A percentile compares a stretch with the other conserved stretches of the same genome.
Evolutionary conservation across 1,139 yeast species (phyloP).

Genomic region (Lodderomyces oxycetoniae): DNA sequence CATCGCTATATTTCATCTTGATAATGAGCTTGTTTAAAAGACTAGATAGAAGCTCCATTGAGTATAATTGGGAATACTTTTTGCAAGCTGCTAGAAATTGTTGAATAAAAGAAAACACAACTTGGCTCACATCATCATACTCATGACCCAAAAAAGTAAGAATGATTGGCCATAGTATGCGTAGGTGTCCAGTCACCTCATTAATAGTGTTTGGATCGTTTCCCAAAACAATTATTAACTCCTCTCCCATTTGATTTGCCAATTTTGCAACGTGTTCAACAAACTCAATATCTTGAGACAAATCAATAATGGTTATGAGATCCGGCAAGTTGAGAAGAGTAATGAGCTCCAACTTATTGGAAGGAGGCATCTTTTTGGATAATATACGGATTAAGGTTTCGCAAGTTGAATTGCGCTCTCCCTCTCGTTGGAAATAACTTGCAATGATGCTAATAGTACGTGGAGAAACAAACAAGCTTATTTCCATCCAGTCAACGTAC

Average conservation of each 20-base stretch:
- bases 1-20: slow-evolving; percentile 76
- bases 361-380: slow-evolving; percentile 86
- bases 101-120: slow-evolving; percentile 75
- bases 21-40: slow-evolving; percentile 65
- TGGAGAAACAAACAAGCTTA: slow-evolving; percentile 66
- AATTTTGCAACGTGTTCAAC: slow-evolving; percentile 74
- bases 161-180: slow-evolving; percentile 63
- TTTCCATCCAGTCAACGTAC: slow-evolving; percentile 94
- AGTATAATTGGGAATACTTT: slow-evolving; percentile 38
- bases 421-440: slow-evolving; percentile 49
- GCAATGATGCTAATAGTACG: slow-evolving; percentile 61
- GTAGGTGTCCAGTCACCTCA: slow-evolving; percentile 26
- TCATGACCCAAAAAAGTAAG: slow-evolving; percentile 71
- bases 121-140: slow-evolving; percentile 83
- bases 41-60: slow-evolving; percentile 51
- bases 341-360: slow-evolving; percentile 76
- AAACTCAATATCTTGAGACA: slow-evolving; percentile 53
- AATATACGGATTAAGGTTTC: slow-evolving; percentile 75
- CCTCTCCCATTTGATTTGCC: slow-evolving; percentile 70
- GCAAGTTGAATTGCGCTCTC: slow-evolving; percentile 56
- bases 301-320: slow-evolving; percentile 40
- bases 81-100: slow-evolving; percentile 70
- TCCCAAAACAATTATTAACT: slow-evolving; percentile 64
- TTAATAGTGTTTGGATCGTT: slow-evolving; percentile 45
- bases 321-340: slow-evolving; percentile 61